Evolutionary conservation across 2,329 filamentous ascomycete genomes (phyloP).

Genomic region (Penicillium sp.): DNA sequence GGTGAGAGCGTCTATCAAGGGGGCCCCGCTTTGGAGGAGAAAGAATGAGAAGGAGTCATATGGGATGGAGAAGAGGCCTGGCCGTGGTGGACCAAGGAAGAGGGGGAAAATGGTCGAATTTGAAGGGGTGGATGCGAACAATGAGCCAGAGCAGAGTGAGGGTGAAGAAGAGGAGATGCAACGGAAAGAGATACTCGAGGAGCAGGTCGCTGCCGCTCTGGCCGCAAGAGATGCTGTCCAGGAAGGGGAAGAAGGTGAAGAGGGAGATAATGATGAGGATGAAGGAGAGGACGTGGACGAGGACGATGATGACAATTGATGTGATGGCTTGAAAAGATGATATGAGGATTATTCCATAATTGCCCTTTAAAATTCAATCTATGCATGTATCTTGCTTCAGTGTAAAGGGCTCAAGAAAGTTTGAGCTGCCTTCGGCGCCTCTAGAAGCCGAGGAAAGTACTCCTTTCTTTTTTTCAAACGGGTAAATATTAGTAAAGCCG

Average conservation of each 20-base stretch:
- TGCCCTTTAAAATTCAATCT: too few species aligned
- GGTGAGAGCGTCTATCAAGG: slow-evolving; percentile 34
- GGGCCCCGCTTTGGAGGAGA: slow-evolving; percentile 28
- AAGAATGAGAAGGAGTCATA: slow-evolving; percentile 6
- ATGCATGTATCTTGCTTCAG: too few species aligned
- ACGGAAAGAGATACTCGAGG: slow-evolving; percentile 31
- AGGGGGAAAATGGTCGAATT: slow-evolving; percentile 21
- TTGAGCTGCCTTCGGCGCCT: too few species aligned
- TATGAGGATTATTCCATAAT: too few species aligned
- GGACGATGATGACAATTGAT: neutral
- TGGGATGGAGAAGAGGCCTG: slow-evolving; percentile 1
- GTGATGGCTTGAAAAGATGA: neutral
- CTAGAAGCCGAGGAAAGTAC: too few species aligned
- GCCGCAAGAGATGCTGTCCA: slow-evolving; percentile 26
- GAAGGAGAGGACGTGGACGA: slow-evolving; percentile 12
- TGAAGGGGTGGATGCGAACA: slow-evolving; percentile 14
- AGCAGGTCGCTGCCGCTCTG: slow-evolving; percentile 27
- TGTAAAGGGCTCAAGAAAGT: too few species aligned
- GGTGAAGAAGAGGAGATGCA: slow-evolving; percentile 35
- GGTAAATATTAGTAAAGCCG: too few species aligned
- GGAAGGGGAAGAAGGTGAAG: slow-evolving; percentile 22
- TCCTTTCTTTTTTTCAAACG: too few species aligned
- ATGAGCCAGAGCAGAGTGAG: slow-evolving; percentile 25
- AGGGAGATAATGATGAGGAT: slow-evolving; percentile 12
- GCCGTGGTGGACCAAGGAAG: neutral